Percentiles rank a stretch among this genome's conserved stretches.
These are phyloP conservation scores for Gracilariopsis chorda DNA, from an alignment of 23 red algal species.

Conservation along the genomic window DNA sequence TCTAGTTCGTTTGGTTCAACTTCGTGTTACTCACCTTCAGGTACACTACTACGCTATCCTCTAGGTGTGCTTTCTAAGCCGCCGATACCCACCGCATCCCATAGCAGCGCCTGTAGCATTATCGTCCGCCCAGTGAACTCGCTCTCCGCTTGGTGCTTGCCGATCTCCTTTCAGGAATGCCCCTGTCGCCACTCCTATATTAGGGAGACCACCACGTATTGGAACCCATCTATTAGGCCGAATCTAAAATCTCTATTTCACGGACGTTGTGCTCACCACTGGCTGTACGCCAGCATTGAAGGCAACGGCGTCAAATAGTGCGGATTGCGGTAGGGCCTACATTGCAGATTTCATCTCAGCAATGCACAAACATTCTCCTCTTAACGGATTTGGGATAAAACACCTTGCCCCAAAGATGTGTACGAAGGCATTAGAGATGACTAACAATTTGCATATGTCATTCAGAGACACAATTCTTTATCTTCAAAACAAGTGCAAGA, in stretches of 20 bases:
- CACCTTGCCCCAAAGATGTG: not conserved
- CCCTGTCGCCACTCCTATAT: too few relatives aligned
- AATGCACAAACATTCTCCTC: not conserved
- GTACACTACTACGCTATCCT: too few relatives aligned
- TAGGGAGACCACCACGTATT: not conserved
- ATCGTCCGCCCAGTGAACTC: too few relatives aligned
- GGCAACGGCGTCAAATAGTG: not conserved
- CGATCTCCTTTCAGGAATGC: too few relatives aligned
- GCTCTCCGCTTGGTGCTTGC: too few relatives aligned
- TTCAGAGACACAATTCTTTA: conserved; percentile 10
- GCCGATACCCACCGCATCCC: too few relatives aligned
- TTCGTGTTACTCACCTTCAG: too few relatives aligned
- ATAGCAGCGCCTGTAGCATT: too few relatives aligned
- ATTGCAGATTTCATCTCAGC: not conserved
- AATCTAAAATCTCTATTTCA: not conserved
- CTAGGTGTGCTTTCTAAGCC: too few relatives aligned
- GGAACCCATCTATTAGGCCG: not conserved
- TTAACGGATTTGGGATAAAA: not conserved
- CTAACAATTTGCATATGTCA: not conserved
- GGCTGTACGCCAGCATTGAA: not conserved
- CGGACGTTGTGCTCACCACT: not conserved
- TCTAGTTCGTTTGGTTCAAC: too few relatives aligned
- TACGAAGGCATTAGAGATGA: not conserved
- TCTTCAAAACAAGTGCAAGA: conserved; percentile 17
- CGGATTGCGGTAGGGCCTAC: not conserved